Evolutionary conservation across 225 moss, liverwort and hornwort species (phyloP), one percentile per base, ranked within the genome.

Genomic region (Physcomitrellopsis africana): DNA sequence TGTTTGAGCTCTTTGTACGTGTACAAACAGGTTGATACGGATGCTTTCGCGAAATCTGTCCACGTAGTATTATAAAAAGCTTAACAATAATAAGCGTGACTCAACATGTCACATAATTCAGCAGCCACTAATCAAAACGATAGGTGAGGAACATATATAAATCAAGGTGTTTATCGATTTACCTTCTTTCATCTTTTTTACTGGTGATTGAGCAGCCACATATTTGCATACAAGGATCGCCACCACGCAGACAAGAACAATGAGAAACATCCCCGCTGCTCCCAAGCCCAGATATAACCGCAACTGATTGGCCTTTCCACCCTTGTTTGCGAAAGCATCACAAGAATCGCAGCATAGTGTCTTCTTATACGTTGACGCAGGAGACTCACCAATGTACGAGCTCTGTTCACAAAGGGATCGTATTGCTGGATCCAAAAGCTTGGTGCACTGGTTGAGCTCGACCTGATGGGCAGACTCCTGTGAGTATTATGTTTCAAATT

Each of bases 1-100:
- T 46, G 52, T 77, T 82, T 92, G 60, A 92, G 84, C 23, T 85
- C 83, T 24, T 72, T 79, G 53, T 83, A 92, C 9, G 88, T 61
- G 79, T 79, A 87, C 54, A 81, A 52, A 60, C 54, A 68, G 18
- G 84, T 70, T 44, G 81, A 68, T 24, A 54, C 41, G 46, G 81
- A 79, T 13, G 78, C 52, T 79, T 74, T 87, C 37, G 77, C 74
- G 60, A 81, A 81, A 73, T 84, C 87, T 87, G 83, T 52, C 22
- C 73, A 65, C 11, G 54, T 44, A 53, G 58, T 9, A 15, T 27
- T 42, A 75, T 48, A 47, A 18, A 52, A 3, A 67, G 32, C 17
- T 67, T 67, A 75, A 47, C 1, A 48, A 29, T 13, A 17, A 69
- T 7, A 15, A 62, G 3, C 8, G 41, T 60, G 65, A 12, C 2